These are phyloP conservation scores for Didymella pinodella DNA, from an alignment of 2,329 filamentous ascomycete species.

Conservation along the genomic window DNA sequence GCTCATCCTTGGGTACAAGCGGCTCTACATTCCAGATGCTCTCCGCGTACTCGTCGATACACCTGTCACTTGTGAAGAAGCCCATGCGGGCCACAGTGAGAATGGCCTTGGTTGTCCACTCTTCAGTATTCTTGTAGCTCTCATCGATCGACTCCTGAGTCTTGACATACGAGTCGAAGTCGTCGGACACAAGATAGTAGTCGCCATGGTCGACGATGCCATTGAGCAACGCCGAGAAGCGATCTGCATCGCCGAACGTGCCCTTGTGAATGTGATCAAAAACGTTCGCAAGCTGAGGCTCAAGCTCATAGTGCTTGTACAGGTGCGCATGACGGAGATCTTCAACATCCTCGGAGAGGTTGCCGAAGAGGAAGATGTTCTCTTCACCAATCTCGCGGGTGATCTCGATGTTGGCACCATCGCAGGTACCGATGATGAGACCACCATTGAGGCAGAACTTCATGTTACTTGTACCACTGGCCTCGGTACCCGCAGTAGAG, in stretches of 20 bases:
- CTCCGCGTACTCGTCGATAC: constrained; percentile 97
- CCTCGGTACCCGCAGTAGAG: constrained; percentile 94
- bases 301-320: constrained; percentile 80
- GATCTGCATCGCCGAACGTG: constrained; percentile 78
- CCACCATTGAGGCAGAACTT: constrained; percentile 99
- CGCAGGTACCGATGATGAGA: constrained; percentile 96
- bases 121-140: constrained; percentile 88
- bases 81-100: constrained; percentile 91
- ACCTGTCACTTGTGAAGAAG: constrained; percentile 94
- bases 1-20: constrained; percentile 57
- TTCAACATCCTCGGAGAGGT: constrained; percentile 93
- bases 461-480: constrained; percentile 94
- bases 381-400: constrained; percentile 95
- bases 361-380: constrained; percentile 99
- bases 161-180: constrained; percentile 93
- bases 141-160: constrained; percentile 92
- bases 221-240: constrained; percentile 83
- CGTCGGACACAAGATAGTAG: constrained; percentile 96
- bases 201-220: constrained; percentile 93
- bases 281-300: constrained; percentile 78
- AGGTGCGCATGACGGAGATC: constrained; percentile 90
- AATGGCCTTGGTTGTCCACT: constrained; percentile 92
- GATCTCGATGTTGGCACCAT: constrained; percentile 98
- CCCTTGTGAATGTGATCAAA: constrained; percentile 83
- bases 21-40: constrained; percentile 97